A percentile compares a stretch with the other conserved stretches of the same genome.
phyloP scores from a whole-genome alignment of 1,139 yeast genomes.

The Oligophagozyma castellii region DNA sequence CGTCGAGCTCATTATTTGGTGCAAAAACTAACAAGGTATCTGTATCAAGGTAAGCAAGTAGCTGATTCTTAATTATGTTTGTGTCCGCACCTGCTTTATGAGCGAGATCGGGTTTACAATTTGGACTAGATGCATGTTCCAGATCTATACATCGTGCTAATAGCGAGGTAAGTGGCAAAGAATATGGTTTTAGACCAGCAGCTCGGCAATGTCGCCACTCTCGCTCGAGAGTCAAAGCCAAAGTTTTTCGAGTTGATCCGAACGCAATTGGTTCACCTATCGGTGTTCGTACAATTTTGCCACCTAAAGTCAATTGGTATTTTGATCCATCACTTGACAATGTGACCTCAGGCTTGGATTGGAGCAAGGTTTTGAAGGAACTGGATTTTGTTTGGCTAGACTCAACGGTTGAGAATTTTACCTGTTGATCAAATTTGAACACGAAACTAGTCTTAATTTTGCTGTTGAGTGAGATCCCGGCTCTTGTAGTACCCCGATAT shows the following conservation, averaged over 20 bases:
- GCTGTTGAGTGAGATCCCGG: no score
- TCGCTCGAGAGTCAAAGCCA: slow-evolving; percentile 67
- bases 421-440: no score
- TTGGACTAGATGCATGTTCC: slow-evolving; percentile 15
- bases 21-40: slow-evolving; percentile 84
- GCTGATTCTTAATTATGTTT: slow-evolving; percentile 37
- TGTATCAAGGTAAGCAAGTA: slow-evolving; percentile 79
- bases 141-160: slow-evolving; percentile 79
- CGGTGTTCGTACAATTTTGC: slow-evolving; percentile 73
- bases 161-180: slow-evolving; percentile 76
- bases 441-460: no score
- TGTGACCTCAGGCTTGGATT: no score
- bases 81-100: slow-evolving; percentile 46
- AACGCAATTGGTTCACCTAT: slow-evolving; percentile 56
- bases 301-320: slow-evolving; percentile 53
- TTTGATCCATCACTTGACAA: no score
- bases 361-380: no score
- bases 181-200: slow-evolving; percentile 60
- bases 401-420: no score
- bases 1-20: slow-evolving; percentile 73
- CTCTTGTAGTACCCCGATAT: no score
- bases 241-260: slow-evolving; percentile 42
- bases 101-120: slow-evolving; percentile 27
- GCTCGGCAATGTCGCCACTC: slow-evolving; percentile 78
- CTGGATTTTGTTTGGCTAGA: no score